Evolutionary conservation across 2,329 filamentous ascomycete genomes (phyloP), one percentile per base, ranked within the genome.

Genomic region (Colletotrichum cordylinicola): DNA sequence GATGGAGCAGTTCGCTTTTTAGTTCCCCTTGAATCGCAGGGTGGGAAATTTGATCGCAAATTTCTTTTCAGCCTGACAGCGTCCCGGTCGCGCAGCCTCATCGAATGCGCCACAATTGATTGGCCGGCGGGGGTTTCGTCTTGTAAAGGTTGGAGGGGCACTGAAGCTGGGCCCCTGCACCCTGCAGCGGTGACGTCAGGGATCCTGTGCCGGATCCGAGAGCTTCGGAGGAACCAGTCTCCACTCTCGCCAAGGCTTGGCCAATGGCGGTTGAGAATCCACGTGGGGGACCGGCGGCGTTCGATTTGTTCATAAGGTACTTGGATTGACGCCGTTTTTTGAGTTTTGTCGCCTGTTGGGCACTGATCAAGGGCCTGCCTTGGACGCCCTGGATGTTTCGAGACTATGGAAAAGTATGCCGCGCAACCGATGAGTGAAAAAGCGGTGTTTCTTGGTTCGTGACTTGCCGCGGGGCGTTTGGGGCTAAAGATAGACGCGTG

Each of bases 21-120:
- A 56, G 13, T 70, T 33, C 52, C 3, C 18, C 21, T 56, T 61
- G 31, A 15, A 48, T 15, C 35, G 55, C 24, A 15, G 12, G 31
- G 35, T 15, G n/a, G 29, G 43, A 58, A 58, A 48, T 52, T 48
- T 27, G 58, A 10, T 39, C 33, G 43, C 43, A 33, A 56, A 33
- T 29, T 31, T 31, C 67, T 74, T 64, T 62, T 76, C 74, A 75
- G 71, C 71, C 74, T 75, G 65, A 35, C 58, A 29, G 13, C 15
- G 16, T 13, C 10, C 31, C n/a, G 10, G 55, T 56, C 52, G 48
- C 27, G n/a, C 60, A 76, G 74, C 74, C 74, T 76, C 52, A 61
- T n/a, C 18, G 35, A 27, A 18, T 12, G 31, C 65, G 65, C 43
- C 39, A 29, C 37, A n/a, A 29, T 4, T 75, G 65, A 76, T 74